A percentile compares a stretch with the other conserved stretches of the same genome.
Conservation (phyloP, 768 basidiomycete species). For the Ramaria rubella region DNA sequence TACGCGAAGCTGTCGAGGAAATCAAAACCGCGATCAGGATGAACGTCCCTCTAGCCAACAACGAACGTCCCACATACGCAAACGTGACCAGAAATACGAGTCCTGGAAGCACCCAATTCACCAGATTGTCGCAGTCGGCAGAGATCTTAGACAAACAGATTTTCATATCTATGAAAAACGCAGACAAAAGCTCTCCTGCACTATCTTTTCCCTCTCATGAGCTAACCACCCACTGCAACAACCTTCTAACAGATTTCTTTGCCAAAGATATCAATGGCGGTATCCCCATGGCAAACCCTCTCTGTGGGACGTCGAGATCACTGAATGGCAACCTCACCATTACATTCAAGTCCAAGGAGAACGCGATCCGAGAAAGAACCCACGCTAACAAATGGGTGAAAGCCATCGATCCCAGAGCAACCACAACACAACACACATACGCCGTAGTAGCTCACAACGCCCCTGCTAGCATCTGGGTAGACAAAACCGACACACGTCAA, state of each 20-base stretch:
- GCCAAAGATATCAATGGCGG: neutral
- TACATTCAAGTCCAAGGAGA: neutral
- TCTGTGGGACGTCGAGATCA: neutral
- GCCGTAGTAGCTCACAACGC: neutral
- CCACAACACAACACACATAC: neutral
- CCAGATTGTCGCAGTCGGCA: neutral
- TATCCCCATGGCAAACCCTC: neutral
- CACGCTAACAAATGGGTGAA: neutral
- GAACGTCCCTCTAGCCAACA: neutral
- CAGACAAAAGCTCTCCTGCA: neutral
- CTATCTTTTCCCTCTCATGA: neutral
- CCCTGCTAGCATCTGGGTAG: neutral
- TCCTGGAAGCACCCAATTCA: neutral
- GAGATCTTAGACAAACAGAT: too few relatives aligned
- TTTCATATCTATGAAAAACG: neutral
- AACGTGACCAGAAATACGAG: neutral
- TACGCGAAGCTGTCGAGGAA: neutral
- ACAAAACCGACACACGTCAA: neutral
- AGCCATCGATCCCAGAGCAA: neutral
- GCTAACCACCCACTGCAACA: neutral
- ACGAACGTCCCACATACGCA: neutral
- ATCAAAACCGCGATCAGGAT: neutral
- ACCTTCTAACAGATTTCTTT: neutral
- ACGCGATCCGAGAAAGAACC: neutral
- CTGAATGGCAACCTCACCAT: neutral